Evolutionary conservation across 306 rosid genomes (phyloP).

Genomic region (Argentina anserina): DNA sequence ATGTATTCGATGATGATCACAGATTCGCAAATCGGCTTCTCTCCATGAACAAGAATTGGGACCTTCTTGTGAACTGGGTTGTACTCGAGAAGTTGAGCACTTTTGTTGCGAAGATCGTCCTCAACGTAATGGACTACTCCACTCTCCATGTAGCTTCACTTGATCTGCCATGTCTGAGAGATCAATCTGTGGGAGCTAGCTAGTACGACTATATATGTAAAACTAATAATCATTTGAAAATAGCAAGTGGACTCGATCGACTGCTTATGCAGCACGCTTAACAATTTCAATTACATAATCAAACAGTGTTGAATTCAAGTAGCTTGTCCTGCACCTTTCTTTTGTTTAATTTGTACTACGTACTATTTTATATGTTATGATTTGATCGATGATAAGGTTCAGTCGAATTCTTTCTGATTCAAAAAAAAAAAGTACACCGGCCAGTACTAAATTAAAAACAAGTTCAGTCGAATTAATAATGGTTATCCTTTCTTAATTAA

Average conservation of each 20-base stretch:
- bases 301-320: background rate
- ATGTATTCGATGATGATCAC: slow-evolving; percentile 48
- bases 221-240: background rate
- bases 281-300: background rate
- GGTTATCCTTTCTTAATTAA: too few relatives aligned
- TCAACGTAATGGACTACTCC: slow-evolving; percentile 52
- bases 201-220: background rate
- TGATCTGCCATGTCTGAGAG: slow-evolving; percentile 21
- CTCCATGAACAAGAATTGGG: slow-evolving; percentile 53
- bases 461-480: too few relatives aligned
- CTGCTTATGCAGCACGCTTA: background rate
- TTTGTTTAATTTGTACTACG: too few relatives aligned
- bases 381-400: too few relatives aligned
- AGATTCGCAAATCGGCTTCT: slow-evolving; percentile 48
- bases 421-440: too few relatives aligned
- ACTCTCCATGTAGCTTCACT: slow-evolving; percentile 42
- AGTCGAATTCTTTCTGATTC: too few relatives aligned
- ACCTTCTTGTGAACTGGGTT: slow-evolving; percentile 47
- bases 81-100: slow-evolving; percentile 37
- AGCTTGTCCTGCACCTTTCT: background rate
- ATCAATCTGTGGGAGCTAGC: background rate
- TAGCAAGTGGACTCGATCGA: background rate
- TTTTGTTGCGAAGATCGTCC: slow-evolving; percentile 45
- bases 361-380: too few relatives aligned
- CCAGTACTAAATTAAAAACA: too few relatives aligned